Conservation (phyloP, 352 stramenopile species). For the Phytopythium kandeliae region DNA sequence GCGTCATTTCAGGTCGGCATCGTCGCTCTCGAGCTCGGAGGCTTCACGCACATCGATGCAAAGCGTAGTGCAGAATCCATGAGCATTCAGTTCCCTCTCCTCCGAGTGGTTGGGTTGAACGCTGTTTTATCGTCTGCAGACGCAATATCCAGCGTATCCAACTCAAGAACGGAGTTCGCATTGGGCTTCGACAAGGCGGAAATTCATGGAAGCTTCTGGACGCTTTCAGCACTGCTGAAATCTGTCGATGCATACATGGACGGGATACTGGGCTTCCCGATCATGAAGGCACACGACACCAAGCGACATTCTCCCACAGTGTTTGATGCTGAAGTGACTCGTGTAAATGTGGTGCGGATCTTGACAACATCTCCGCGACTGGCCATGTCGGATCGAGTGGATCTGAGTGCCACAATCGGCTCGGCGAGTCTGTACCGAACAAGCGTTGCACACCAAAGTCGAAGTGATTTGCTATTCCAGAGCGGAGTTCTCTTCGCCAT, state of each 20-base stretch:
- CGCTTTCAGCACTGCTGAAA: conserved; percentile 4
- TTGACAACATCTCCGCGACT: conserved; percentile 13
- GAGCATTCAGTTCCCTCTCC: neutral
- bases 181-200: neutral
- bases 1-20: conserved; percentile 15
- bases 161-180: neutral
- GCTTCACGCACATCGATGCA: neutral
- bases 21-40: conserved; percentile 1
- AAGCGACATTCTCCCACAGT: neutral
- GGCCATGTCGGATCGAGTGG: conserved; percentile 21
- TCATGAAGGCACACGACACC: neutral
- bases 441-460: conserved; percentile 2
- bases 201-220: conserved; percentile 8
- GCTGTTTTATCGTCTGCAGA: no score
- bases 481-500: conserved; percentile 7
- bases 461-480: conserved; percentile 16
- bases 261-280: neutral
- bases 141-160: neutral
- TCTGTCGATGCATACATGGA: conserved; percentile 6
- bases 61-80: neutral
- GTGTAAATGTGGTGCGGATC: conserved; percentile 11
- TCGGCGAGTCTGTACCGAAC: conserved; percentile 19
- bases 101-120: neutral
- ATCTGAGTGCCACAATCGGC: conserved; percentile 18
- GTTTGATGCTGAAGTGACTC: conserved; percentile 31